Evolutionary conservation across 1,284 basidiomycete genomes (phyloP).

Genomic region (Wallemia hederae): DNA sequence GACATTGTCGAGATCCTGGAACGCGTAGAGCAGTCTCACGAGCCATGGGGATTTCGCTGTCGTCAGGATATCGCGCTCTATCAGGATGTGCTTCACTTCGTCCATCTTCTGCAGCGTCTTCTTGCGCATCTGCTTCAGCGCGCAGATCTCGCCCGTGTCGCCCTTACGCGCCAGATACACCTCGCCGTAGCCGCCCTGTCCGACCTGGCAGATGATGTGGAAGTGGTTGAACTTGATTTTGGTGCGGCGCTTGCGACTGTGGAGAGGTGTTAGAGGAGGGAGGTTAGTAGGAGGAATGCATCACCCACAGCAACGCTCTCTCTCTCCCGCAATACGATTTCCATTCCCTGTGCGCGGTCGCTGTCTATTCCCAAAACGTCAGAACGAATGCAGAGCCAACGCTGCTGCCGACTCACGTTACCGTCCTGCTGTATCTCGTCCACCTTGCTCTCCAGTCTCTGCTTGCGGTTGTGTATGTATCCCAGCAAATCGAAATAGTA

Average conservation of each 20-base stretch:
- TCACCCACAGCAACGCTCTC: slow-evolving; percentile 37
- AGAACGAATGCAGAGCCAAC: not conserved
- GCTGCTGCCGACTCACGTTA: not conserved
- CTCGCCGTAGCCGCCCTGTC: slow-evolving; percentile 87
- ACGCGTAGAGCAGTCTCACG: slow-evolving; percentile 68
- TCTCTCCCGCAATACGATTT: slow-evolving; percentile 73
- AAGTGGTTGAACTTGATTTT: slow-evolving; percentile 72
- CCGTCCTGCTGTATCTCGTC: not conserved
- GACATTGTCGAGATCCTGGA: slow-evolving; percentile 63
- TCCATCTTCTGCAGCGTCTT: slow-evolving; percentile 84
- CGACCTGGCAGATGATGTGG: slow-evolving; percentile 80
- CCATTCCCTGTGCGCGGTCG: slow-evolving; percentile 29
- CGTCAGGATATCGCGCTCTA: slow-evolving; percentile 86
- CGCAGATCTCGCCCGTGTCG: slow-evolving; percentile 76
- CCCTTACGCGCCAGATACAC: slow-evolving; percentile 71
- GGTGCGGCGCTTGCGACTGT: slow-evolving; percentile 37
- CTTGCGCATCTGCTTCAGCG: slow-evolving; percentile 85
- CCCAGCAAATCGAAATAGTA: slow-evolving; percentile 79
- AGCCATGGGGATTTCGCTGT: slow-evolving; percentile 89
- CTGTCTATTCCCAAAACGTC: not conserved
- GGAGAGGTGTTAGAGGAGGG: not conserved
- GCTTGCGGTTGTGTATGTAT: slow-evolving; percentile 54
- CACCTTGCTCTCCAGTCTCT: slow-evolving; percentile 31
- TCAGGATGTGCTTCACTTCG: slow-evolving; percentile 51
- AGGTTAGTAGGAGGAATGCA: not conserved